A percentile compares a stretch with the other conserved stretches of the same genome.
These are phyloP conservation scores for Calonectria pseudoturangicola DNA, from an alignment of 2,329 filamentous ascomycete species.

Conservation along the genomic window DNA sequence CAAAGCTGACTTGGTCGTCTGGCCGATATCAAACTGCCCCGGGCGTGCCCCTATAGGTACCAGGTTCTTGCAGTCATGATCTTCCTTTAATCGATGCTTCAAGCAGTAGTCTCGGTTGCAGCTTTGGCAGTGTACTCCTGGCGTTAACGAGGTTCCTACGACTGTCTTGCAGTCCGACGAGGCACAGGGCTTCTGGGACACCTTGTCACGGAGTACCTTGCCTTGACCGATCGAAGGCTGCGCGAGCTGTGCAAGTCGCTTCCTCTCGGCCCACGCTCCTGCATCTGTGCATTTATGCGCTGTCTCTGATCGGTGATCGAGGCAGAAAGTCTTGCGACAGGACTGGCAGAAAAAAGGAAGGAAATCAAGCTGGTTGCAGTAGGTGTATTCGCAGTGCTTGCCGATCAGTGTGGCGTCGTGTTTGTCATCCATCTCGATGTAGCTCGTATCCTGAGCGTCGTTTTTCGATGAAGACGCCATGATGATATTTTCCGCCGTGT, in stretches of 20 bases:
- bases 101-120: slow-evolving; percentile 87
- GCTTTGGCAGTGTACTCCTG: slow-evolving; percentile 81
- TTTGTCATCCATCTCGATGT: slow-evolving; percentile 82
- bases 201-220: slow-evolving; percentile 71
- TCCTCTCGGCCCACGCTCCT: slow-evolving; percentile 78
- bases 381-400: slow-evolving; percentile 91
- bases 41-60: slow-evolving; percentile 72
- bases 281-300: slow-evolving; percentile 81
- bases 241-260: slow-evolving; percentile 72
- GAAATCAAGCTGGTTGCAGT: slow-evolving; percentile 97
- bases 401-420: slow-evolving; percentile 90
- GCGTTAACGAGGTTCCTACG: slow-evolving; percentile 80
- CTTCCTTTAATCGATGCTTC: slow-evolving; percentile 84
- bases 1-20: slow-evolving; percentile 84
- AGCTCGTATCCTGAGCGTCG: slow-evolving; percentile 71
- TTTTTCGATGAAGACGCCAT: slow-evolving; percentile 73
- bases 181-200: slow-evolving; percentile 80
- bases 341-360: slow-evolving; percentile 95
- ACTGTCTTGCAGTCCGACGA: slow-evolving; percentile 80
- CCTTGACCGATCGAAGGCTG: slow-evolving; percentile 73
- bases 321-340: slow-evolving; percentile 89
- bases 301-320: slow-evolving; percentile 92
- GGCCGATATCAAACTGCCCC: slow-evolving; percentile 68
- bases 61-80: slow-evolving; percentile 89
- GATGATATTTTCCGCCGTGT: slow-evolving; percentile 48